Evolutionary conservation across 2,329 filamentous ascomycete genomes (phyloP).

Genomic region (Calonectria henricotiae): DNA sequence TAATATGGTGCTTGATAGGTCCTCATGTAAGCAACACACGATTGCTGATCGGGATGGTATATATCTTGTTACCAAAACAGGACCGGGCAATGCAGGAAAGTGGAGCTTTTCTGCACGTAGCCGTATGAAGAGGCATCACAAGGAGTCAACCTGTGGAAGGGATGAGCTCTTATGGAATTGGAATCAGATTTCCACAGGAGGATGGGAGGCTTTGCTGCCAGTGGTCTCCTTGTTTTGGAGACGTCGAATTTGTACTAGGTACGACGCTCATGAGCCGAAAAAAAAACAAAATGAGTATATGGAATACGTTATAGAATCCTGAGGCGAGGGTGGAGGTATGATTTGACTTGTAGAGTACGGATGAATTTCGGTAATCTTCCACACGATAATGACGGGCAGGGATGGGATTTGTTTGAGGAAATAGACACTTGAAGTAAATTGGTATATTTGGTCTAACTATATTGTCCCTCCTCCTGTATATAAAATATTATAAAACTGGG

Average conservation of each 20-base stretch:
- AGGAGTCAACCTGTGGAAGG: conserved; percentile 29
- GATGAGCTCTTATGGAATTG: conserved; percentile 26
- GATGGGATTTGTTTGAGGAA: conserved; percentile 17
- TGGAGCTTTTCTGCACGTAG: conserved; percentile 14
- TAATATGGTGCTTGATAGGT: conserved; percentile 43
- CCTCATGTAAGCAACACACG: conserved; percentile 48
- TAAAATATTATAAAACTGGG: too few relatives aligned
- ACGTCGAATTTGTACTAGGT: conserved; percentile 31
- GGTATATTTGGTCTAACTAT: not conserved
- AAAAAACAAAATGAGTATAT: conserved; percentile 32
- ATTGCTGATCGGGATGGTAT: not conserved
- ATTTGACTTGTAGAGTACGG: conserved; percentile 30
- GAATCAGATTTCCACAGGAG: conserved; percentile 26
- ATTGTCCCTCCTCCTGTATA: too few relatives aligned
- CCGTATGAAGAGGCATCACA: conserved; percentile 27
- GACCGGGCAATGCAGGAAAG: conserved; percentile 15
- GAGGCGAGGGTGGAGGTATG: conserved; percentile 25
- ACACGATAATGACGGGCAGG: conserved; percentile 23
- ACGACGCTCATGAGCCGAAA: conserved; percentile 31
- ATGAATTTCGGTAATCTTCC: conserved; percentile 37
- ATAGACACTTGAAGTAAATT: conserved; percentile 19
- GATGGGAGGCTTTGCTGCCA: conserved; percentile 33
- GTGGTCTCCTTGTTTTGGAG: conserved; percentile 24
- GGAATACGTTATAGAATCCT: conserved; percentile 26
- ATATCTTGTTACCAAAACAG: conserved; percentile 11